These are phyloP conservation scores for Syncephalastrum monosporum DNA, from an alignment of 371 early-diverging fungal genomes.

Conservation along the genomic window DNA sequence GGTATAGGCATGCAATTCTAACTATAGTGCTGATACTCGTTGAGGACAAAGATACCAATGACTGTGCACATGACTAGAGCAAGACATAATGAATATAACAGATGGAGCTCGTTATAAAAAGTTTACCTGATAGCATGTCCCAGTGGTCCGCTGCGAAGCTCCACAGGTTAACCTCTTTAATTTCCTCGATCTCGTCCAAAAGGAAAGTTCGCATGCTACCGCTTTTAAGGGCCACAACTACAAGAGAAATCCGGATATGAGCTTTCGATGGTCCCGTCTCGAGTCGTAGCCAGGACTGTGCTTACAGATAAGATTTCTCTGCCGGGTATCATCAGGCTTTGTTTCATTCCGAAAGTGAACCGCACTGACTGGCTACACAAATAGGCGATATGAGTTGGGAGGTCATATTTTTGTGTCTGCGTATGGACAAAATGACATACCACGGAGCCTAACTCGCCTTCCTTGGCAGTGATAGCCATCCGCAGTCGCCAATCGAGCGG, in stretches of 20 bases:
- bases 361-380: constrained; percentile 10
- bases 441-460: constrained; percentile 8
- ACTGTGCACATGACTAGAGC: constrained; percentile 10
- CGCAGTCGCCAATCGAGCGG: constrained; percentile 17
- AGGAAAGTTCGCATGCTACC: constrained; percentile 17
- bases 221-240: constrained; percentile 18
- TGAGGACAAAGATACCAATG: constrained; percentile 8
- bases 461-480: constrained; percentile 15
- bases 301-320: constrained; percentile 16
- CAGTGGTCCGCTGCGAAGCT: constrained; percentile 13
- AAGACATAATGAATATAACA: not conserved
- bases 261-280: not conserved
- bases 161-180: constrained; percentile 8
- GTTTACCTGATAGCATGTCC: constrained; percentile 18
- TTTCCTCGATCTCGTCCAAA: constrained; percentile 15
- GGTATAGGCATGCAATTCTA: too few relatives aligned
- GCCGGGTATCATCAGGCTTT: not conserved
- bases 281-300: too few relatives aligned
- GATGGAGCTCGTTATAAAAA: not conserved
- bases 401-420: not conserved
- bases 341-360: constrained; percentile 15
- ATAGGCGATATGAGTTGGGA: not conserved
- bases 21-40: constrained; percentile 8
- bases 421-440: not conserved
- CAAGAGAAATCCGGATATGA: not conserved